These are phyloP conservation scores for Ceratocystiopsis brevicomis DNA, from an alignment of 2,329 filamentous ascomycete species.

Conservation along the genomic window DNA sequence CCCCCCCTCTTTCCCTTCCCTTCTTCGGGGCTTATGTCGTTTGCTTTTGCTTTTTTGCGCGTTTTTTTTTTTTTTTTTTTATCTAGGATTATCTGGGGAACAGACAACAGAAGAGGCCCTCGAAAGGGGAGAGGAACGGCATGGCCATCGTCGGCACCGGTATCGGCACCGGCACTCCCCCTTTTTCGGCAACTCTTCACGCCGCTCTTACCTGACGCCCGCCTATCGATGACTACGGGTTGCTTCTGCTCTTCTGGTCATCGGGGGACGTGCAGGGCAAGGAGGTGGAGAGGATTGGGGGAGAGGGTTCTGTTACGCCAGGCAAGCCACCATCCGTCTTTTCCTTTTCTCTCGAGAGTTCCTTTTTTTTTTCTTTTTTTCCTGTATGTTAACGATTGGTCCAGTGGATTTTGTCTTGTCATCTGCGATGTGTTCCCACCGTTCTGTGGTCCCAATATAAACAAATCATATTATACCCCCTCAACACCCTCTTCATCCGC, in stretches of 20 bases:
- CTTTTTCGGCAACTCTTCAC: too few relatives aligned
- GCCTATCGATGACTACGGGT: background rate
- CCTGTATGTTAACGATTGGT: constrained; percentile 45
- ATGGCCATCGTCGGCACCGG: constrained; percentile 1
- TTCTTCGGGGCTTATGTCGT: background rate
- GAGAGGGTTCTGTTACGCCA: constrained; percentile 24
- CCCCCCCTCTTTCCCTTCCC: background rate
- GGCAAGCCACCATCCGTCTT: constrained; percentile 55
- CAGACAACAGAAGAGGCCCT: constrained; percentile 1
- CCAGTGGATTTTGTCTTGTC: constrained; percentile 12
- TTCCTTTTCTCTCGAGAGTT: constrained; percentile 16
- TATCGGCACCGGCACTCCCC: background rate
- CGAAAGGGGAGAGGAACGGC: constrained; percentile 6
- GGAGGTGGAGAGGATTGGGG: background rate
- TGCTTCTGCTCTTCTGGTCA: background rate
- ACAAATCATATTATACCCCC: too few relatives aligned
- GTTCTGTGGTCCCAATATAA: too few relatives aligned
- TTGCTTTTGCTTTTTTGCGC: background rate
- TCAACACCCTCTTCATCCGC: too few relatives aligned
- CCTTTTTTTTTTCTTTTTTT: constrained; percentile 13
- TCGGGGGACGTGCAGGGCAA: background rate
- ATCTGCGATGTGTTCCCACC: too few relatives aligned
- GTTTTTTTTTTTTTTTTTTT: background rate
- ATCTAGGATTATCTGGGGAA: background rate
- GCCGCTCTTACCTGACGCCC: constrained; percentile 1